Evolutionary conservation across 2,329 filamentous ascomycete genomes (phyloP).

Genomic region (Penicillium sp.): DNA sequence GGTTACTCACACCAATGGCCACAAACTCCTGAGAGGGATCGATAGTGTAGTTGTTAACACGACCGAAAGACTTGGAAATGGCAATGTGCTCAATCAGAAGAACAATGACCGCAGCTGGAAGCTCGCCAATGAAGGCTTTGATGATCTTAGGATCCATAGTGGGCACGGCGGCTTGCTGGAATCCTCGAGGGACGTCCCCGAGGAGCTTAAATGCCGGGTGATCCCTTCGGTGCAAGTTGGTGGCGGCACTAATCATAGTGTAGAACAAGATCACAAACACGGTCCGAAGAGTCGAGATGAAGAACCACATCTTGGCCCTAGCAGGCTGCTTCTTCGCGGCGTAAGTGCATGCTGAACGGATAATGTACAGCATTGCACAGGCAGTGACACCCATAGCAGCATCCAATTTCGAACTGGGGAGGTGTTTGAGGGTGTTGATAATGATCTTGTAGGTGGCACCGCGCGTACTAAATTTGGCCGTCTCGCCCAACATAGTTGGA

Average conservation of each 20-base stretch:
- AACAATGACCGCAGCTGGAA: conserved; percentile 89
- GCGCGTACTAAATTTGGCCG: conserved; percentile 64
- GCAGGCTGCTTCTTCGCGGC: conserved; percentile 68
- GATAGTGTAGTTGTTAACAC: conserved; percentile 94
- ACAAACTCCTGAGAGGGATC: conserved; percentile 95
- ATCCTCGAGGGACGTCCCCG: conserved; percentile 76
- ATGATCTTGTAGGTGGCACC: conserved; percentile 78
- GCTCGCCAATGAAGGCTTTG: conserved; percentile 64
- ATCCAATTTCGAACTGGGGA: conserved; percentile 69
- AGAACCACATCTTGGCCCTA: conserved; percentile 77
- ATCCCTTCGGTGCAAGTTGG: conserved; percentile 67
- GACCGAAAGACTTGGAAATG: conserved; percentile 93
- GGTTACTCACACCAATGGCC: conserved; percentile 85
- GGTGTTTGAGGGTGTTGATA: conserved; percentile 75
- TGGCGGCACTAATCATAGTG: conserved; percentile 83
- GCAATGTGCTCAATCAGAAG: conserved; percentile 95
- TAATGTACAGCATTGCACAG: conserved; percentile 71
- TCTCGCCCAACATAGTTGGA: conserved; percentile 76
- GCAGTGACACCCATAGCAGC: conserved; percentile 87
- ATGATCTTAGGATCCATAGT: conserved; percentile 66
- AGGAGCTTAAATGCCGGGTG: conserved; percentile 73
- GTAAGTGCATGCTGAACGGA: conserved; percentile 65
- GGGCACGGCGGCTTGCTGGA: conserved; percentile 75
- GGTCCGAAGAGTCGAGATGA: conserved; percentile 84
- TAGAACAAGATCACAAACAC: conserved; percentile 90